Conservation (phyloP, 2,329 filamentous ascomycete species). For the Fusarium dimerum region DNA sequence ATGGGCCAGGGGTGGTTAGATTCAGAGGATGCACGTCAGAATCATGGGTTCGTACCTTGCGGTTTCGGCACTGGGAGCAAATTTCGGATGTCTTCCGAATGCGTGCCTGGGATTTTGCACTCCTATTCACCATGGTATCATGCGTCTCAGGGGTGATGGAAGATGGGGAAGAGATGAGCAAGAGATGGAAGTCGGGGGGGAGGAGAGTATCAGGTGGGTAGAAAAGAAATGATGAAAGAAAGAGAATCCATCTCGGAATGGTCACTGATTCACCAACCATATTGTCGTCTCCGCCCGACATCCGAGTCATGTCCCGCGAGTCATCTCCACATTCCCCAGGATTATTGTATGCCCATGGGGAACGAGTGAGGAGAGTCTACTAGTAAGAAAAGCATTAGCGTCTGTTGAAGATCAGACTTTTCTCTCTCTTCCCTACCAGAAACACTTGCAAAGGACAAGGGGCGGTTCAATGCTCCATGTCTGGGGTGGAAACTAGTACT, state of each 20-base stretch:
- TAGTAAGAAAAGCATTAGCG: too few species aligned
- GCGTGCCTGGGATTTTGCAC: slow-evolving; percentile 1
- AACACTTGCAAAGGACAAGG: too few species aligned
- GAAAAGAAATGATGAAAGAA: background rate
- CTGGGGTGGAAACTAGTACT: too few species aligned
- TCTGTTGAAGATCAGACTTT: too few species aligned
- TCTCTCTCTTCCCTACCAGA: too few species aligned
- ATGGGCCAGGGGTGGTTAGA: too few species aligned
- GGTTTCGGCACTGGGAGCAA: slow-evolving; percentile 15
- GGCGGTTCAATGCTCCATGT: too few species aligned
- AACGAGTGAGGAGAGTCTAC: background rate
- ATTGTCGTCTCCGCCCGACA: slow-evolving; percentile 8
- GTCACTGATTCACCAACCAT: background rate
- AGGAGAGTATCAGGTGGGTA: too few species aligned
- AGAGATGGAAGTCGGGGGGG: slow-evolving; percentile 10
- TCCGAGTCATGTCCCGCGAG: slow-evolving; percentile 3
- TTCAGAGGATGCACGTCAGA: too few species aligned
- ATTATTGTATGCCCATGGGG: background rate
- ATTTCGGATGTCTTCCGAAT: slow-evolving; percentile 15
- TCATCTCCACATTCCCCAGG: background rate
- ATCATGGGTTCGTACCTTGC: slow-evolving; percentile 2
- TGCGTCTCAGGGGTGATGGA: too few species aligned
- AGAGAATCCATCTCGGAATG: background rate
- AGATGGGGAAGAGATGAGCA: background rate
- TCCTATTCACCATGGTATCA: background rate